Evolutionary conservation across 805 yeast species (phyloP), one percentile per base, ranked within the genome.

Genomic region (Metschnikowia similis): DNA sequence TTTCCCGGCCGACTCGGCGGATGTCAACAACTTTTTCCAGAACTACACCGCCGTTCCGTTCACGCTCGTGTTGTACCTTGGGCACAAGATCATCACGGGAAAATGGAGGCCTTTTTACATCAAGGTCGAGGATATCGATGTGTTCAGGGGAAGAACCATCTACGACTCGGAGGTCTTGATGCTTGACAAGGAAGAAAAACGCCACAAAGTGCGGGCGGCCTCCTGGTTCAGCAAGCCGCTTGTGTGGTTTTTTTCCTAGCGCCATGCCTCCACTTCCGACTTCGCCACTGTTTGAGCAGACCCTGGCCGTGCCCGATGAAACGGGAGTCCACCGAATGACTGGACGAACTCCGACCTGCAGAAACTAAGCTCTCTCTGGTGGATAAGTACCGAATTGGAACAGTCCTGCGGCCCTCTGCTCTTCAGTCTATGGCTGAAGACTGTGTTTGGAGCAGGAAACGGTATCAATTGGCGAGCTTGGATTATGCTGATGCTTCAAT

Each of bases 1-100:
- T 48, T 72, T 54, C 63, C 77, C 77, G 2, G 58, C 45, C 21
- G 56, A 58, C 28, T 54, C 56, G 52, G 52, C 66, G 21, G 51
- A 56, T 36, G 66, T 56, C 16, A 67, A 63, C 56, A 57, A 59
- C 38, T 63, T 63, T 40, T 63, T 63, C 50, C 62, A 63, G 50
- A 63, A 63, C 55, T 63, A 63, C 50, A 54, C 58, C 39, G 61
- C 64, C 29, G 46, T 56, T 6, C 65, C 64, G 3, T 57, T 62
- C 53, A 48, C 60, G 28, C 48, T 62, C 40, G 53, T 59, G 14
- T 62, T 55, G 49, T 63, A 54, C 48, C 14, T 60, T 26, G 62
- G 56, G 28, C 66, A 63, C 54, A 63, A 63, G 49, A 43, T 56
- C 16, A 58, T 44, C 40, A 51, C 58, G 21, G 47, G 51, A 16